These are phyloP conservation scores for Camellia japonica DNA, from an alignment of 148 eudicot genomes.

Conservation along the genomic window DNA sequence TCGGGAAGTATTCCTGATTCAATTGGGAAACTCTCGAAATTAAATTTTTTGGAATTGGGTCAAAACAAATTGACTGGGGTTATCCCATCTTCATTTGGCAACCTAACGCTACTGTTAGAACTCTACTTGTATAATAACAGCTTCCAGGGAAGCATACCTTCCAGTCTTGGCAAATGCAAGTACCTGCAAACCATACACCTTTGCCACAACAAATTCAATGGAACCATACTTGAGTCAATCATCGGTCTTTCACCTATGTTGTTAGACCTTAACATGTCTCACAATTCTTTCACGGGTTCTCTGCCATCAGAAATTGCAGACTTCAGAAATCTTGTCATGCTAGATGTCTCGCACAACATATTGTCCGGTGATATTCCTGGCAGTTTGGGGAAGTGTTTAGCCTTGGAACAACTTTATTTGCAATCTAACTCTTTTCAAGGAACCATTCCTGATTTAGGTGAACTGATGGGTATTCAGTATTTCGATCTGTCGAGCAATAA, in stretches of 20 bases:
- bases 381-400: neutral
- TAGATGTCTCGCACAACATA: constrained; percentile 18
- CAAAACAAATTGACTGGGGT: neutral
- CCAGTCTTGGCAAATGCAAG: constrained; percentile 15
- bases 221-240: too few relatives aligned
- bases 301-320: constrained; percentile 17
- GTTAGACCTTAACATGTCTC: neutral
- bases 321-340: neutral
- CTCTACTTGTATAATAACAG: constrained; percentile 2
- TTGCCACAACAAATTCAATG: constrained; percentile 7
- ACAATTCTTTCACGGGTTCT: constrained; percentile 7
- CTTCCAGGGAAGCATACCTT: constrained; percentile 11
- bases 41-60: neutral
- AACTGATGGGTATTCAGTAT: neutral
- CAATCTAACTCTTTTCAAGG: constrained; percentile 14
- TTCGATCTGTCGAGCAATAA: constrained; percentile 23
- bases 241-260: too few relatives aligned
- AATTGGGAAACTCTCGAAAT: constrained; percentile 12
- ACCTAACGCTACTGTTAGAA: neutral
- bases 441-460: constrained; percentile 1
- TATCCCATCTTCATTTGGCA: constrained; percentile 23
- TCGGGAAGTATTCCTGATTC: constrained; percentile 13
- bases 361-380: constrained; percentile 16
- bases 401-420: constrained; percentile 4
- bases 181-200: neutral